Evolutionary conservation across 2,329 filamentous ascomycete species (phyloP).

Genomic region (Arthrobotrys entomopaga): DNA sequence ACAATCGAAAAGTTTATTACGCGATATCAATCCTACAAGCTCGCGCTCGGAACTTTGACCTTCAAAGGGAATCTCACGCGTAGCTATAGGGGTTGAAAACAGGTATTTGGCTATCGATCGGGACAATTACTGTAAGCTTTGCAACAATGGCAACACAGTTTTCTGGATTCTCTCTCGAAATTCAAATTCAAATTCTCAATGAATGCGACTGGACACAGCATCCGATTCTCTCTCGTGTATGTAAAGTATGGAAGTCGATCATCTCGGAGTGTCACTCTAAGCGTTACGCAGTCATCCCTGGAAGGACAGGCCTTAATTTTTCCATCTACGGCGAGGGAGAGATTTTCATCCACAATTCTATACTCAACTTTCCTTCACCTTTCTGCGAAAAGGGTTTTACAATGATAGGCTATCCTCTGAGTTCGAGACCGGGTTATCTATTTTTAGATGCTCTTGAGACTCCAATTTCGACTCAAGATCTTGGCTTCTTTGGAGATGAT

Average conservation of each 20-base stretch:
- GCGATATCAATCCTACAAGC: too few relatives aligned
- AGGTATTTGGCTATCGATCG: too few relatives aligned
- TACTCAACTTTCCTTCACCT: slow-evolving; percentile 3
- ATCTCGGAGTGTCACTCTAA: background rate
- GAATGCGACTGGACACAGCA: slow-evolving; percentile 20
- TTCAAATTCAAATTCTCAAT: slow-evolving; percentile 28
- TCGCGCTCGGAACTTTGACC: too few relatives aligned
- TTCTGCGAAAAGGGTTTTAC: slow-evolving; percentile 11
- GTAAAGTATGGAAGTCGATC: slow-evolving; percentile 20
- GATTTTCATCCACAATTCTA: slow-evolving; percentile 17
- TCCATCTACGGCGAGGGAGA: background rate
- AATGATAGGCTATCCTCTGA: slow-evolving; percentile 3
- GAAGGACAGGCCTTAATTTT: background rate
- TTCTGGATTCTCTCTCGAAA: too few relatives aligned
- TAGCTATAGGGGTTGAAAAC: too few relatives aligned
- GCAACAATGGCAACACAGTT: slow-evolving; percentile 50
- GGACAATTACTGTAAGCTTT: too few relatives aligned
- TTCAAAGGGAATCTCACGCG: too few relatives aligned
- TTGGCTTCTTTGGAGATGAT: slow-evolving; percentile 6
- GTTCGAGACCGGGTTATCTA: too few relatives aligned
- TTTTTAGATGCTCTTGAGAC: too few relatives aligned
- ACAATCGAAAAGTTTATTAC: too few relatives aligned
- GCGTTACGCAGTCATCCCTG: slow-evolving; percentile 9
- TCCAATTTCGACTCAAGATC: background rate
- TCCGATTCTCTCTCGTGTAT: slow-evolving; percentile 15